Base-by-base conservation (phyloP, 2,329 filamentous ascomycete genomes). In the Annulohypoxylon truncatum region DNA sequence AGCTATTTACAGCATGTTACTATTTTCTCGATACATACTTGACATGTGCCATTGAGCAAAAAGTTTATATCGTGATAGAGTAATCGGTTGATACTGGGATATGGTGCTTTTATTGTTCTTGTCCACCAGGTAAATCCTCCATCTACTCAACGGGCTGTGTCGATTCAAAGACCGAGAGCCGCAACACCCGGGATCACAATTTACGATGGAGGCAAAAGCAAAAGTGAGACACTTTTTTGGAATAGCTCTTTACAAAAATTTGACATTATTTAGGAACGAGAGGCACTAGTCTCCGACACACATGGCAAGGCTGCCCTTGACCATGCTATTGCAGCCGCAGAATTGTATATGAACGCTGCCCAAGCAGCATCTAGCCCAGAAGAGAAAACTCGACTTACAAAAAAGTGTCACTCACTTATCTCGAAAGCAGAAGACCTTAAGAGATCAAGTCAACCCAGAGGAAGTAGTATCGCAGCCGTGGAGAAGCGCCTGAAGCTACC, bases 331-430 rank as follows among this genome's bases (percentile, higher is more conserved):
- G 82, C 85, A 69, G 92, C 92, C 3, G 91, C 90, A 20, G 93
- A 97, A 76, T 82, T 91, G 53, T 94, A 96, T 72, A 92, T 97
- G 89, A 87, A 88, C 74, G 92, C 92, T 2, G 82, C 92, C 56
- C 84, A 83, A 64, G 82, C 92, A 64, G 85, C 90, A 4, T 78
- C 82, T n/a, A 83, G 80, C 54, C 80, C 87, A n/a, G 77, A 79
- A 3, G 90, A 96, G 61, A 92, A 88, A 71, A 80, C 82, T 42
- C 85, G 87, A n/a, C 80, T 96, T 52, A 87, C 89, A 69, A 79
- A 83, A 50, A 92, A 91, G 80, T 92, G 90, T 78, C 85, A 89
- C 72, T 85, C 89, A 53, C 82, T 96, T 52, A 85, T 97, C 66
- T 85, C 83, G 3, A 82, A 85, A 64, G 94, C 93, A 2, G 94